Conservation (phyloP, 208 protist species). For the Leptomonas pyrrhocoris region DNA sequence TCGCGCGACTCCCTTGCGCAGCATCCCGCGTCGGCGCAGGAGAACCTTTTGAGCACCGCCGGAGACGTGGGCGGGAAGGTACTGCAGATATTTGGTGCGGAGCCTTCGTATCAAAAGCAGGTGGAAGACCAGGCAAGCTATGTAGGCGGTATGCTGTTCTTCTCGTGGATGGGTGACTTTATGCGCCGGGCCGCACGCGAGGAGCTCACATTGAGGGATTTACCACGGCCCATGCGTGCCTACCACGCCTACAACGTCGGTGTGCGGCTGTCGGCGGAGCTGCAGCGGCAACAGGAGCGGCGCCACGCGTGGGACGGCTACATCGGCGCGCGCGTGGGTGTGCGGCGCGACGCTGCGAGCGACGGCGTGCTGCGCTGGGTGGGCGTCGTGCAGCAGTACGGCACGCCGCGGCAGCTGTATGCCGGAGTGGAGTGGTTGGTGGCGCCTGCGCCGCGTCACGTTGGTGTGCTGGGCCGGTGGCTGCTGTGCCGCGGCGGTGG, state of each 20-base stretch:
- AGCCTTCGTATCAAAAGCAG: constrained; percentile 29
- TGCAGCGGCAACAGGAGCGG: constrained; percentile 33
- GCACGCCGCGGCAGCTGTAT: constrained; percentile 37
- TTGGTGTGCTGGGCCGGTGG: constrained; percentile 2
- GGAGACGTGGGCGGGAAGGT: no score
- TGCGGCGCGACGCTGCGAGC: constrained; percentile 26
- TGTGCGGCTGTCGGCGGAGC: constrained; percentile 11
- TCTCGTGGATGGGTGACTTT: constrained; percentile 42
- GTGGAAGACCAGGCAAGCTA: constrained; percentile 25
- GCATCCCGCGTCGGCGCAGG: no score
- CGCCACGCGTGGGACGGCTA: constrained; percentile 48
- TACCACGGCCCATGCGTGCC: constrained; percentile 11
- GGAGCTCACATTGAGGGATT: constrained; percentile 9
- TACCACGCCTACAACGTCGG: constrained; percentile 16
- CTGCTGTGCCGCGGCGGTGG: not conserved
- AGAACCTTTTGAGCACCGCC: no score
- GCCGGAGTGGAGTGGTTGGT: constrained; percentile 62
- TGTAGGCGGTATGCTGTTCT: constrained; percentile 30
- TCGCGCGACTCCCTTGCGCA: no score
- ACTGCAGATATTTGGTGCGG: not conserved
- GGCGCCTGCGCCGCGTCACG: constrained; percentile 25
- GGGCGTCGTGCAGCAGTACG: constrained; percentile 50
- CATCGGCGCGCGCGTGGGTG: constrained; percentile 30
- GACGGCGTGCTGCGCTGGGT: constrained; percentile 56
- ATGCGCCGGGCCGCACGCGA: constrained; percentile 18